Base-by-base conservation (phyloP, 1,284 basidiomycete species). In the Moesziomyces sp. region DNA sequence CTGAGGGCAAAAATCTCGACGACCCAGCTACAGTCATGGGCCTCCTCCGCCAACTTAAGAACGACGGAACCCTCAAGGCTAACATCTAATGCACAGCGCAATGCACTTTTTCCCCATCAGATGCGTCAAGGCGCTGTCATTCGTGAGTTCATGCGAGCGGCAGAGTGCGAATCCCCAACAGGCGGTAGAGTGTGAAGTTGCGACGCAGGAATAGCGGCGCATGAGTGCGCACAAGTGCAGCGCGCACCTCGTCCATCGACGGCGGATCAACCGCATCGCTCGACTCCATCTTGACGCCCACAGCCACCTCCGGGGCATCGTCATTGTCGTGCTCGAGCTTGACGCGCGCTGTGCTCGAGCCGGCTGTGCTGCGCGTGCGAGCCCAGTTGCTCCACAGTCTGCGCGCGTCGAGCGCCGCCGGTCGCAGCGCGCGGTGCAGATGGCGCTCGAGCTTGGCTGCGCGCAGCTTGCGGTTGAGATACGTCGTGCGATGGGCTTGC, bases 21-120 rank as follows among this genome's bases (percentile, higher is more conserved):
- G 84, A 88, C n/a, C 83, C 88, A 7, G 86, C 87, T 52, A 86
- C 86, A 8, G 87, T 92, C 43, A 94, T 97, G 89, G 88, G 88
- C 66, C 87, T 87, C 54, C 86, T 97, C 51, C 87, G 94, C 53
- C 89, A 91, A 57, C 86, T 90, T 87, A 97, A 97, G 89, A 97
- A 97, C 84, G 55, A 28, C 0, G 78, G 76, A 9, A 57, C 59
- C 52, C 66, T 80, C 49, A 72, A 71, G 58, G 76, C 76, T 21
- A 76, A 62, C 52, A 70, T 78, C 19, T 80, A 35, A 70, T 34
- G 30, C 30, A 34, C 30, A 34, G 10, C 30, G 11, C 30, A 34
- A 34, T 52, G 45, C 16, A 23, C 19, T 30, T 6, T n/a, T 10
- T n/a, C 23, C 23, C 19, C 26, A 28, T 42, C 24, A 21, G 11